These are phyloP conservation scores for Pseudevernia furfuracea DNA, from an alignment of 495 filamentous ascomycete genomes.

Conservation along the genomic window DNA sequence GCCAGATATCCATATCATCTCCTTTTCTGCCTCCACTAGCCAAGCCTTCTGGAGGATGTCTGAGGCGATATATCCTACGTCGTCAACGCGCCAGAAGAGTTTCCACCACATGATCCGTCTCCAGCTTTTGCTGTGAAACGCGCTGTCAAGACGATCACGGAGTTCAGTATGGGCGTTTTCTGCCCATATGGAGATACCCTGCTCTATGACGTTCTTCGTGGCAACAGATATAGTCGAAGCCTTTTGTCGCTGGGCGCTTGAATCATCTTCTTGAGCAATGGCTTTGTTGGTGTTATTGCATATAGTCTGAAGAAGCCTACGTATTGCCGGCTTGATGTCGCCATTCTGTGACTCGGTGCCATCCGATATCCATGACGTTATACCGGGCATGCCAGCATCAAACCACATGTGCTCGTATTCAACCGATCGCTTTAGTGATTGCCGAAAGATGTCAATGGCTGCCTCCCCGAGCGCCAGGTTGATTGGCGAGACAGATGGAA, in stretches of 20 bases:
- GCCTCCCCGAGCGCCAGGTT: constrained; percentile 48
- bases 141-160: constrained; percentile 63
- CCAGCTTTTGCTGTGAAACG: constrained; percentile 66
- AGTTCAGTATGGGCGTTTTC: constrained; percentile 76
- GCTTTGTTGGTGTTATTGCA: constrained; percentile 49
- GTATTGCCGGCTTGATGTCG: constrained; percentile 52
- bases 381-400: constrained; percentile 54
- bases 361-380: constrained; percentile 61
- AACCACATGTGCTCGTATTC: constrained; percentile 69
- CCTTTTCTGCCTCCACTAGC: constrained; percentile 64
- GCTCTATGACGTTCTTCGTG: constrained; percentile 45
- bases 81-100: constrained; percentile 87
- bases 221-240: constrained; percentile 35
- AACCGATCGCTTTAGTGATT: constrained; percentile 57
- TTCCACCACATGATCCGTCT: constrained; percentile 83
- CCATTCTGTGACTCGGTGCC: constrained; percentile 38
- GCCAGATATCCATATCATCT: constrained; percentile 72
- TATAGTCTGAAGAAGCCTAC: constrained; percentile 58
- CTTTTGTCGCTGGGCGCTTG: constrained; percentile 32
- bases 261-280: constrained; percentile 44
- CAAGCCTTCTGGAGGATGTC: constrained; percentile 70
- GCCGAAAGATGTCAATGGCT: constrained; percentile 57
- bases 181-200: constrained; percentile 61
- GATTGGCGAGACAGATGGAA: constrained; percentile 37
- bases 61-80: constrained; percentile 71